phyloP scores from a whole-genome alignment of 2,329 filamentous ascomycete species.

The Alternaria ethzedia region DNA sequence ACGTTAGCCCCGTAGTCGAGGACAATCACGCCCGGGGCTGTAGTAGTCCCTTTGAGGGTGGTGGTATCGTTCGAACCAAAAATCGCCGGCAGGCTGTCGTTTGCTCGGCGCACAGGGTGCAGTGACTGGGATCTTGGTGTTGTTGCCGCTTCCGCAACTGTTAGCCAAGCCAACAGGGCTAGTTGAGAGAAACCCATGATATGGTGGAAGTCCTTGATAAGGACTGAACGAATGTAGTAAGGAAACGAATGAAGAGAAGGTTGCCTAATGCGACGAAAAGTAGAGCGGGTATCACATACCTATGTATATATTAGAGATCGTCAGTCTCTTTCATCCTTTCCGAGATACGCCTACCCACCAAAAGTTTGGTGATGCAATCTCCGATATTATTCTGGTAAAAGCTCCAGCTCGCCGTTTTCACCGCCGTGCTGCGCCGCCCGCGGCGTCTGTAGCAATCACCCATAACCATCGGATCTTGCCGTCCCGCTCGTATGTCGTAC shows the following conservation, averaged over 20 bases:
- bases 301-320: neutral
- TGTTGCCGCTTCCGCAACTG: neutral
- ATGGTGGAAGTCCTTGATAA: neutral
- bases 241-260: neutral
- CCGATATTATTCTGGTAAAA: neutral
- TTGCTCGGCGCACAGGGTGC: neutral
- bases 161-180: neutral
- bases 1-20: constrained; percentile 23
- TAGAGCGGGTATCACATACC: neutral
- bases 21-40: neutral
- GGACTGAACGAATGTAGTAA: neutral
- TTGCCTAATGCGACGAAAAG: neutral
- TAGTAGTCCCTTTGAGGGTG: neutral
- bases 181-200: neutral
- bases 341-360: neutral
- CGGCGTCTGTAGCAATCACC: accelerated
- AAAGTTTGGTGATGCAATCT: neutral
- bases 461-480: neutral
- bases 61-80: neutral
- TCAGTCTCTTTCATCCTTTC: neutral
- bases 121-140: neutral
- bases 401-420: neutral
- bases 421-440: neutral
- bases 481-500: neutral
- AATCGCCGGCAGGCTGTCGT: neutral